Evolutionary conservation across 1,284 basidiomycete genomes (phyloP), one percentile per base, ranked within the genome.

Genomic region (Pterula multifida): DNA sequence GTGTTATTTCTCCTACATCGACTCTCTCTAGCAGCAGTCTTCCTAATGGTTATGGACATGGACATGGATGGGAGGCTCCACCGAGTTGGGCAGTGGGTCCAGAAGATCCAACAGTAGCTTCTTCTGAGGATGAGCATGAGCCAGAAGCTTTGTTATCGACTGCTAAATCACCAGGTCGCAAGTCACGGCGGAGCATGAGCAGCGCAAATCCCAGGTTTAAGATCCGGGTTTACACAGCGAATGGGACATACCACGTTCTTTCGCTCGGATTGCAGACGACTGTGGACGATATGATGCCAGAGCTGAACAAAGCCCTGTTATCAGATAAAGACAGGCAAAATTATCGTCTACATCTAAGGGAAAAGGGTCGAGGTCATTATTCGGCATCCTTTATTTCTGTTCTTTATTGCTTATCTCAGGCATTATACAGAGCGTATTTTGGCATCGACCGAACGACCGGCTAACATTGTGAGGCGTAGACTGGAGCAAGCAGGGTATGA

Each of bases 401-500:
- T 36, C 50, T 39, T 17, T 35, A 24, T 32, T 49, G 36, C 17
- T 49, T 22, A 53, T 54, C 9, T 53, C 2, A 44, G 52, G n/a
- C n/a, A 35, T 51, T 49, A 6, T 49, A 22, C 57, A 92, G 93
- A 96, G 61, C 83, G 93, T 11, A 72, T 90, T 36, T 68, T 96
- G 50, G 80, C 80, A 3, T 76, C 80, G 13, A 84, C 80, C 0
- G 96, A 99, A 63, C 76, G 81, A 51, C 95, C 95, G 0, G 81
- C 92, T 0, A 78, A 83, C 48, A 89, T 97, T 54, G 85, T 96
- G 45, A 76, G 85, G 47, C 76, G 90, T 46, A 76, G 93, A 47
- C 70, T 98, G 49, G 79, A 90, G 56, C 91, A 97, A 63, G 91
- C 92, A 3, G 96, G 96, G 0, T 97, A 94, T 61, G 88, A 87